Base-by-base conservation (phyloP, 164 flowering plant genomes). In the Kingdonia uniflora region DNA sequence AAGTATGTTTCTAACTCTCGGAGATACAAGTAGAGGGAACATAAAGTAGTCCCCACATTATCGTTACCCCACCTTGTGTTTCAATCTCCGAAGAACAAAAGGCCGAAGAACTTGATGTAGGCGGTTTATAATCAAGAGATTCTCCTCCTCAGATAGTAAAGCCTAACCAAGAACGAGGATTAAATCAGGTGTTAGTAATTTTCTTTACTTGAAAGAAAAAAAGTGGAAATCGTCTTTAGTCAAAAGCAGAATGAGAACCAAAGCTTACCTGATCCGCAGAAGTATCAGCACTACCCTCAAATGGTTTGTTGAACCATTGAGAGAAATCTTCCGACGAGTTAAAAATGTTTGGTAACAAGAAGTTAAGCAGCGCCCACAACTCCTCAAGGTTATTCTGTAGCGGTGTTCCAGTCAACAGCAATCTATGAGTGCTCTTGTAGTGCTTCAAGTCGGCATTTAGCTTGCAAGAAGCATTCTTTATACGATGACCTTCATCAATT, bases 251-350 rank as follows among this genome's bases (percentile, higher is more conserved):
- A 29, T 29, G 35, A 49, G 20, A 12, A 29, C 12, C n/a, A 57
- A 38, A 42, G 40, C 83, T 71, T 73, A 88, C 99, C 72, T 89
- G 76, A 65, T 94, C 99, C 23, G 84, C 72, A 45, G 99, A 82
- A 71, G 56, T 85, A 54, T 94, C 99, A 59, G 78, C 94, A 69
- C 65, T 74, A 65, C 87, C 70, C 79, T 94, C 87, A 79, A 94
- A 89, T 55, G 99, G 99, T 72, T 94, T 94, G 77, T 94, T 94
- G 74, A 94, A 94, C 99, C 99, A 94, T 53, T 94, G 99, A 53
- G 99, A 94, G 62, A 94, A 94, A 70, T 94, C 99, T 55, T 88
- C 99, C 2, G 99, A 80, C 49, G 99, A 94, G 65, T 94, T 89
- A 62, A 94, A 94, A 57, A 94, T 88, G 71, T 85, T 89, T 22